Conservation (phyloP, 1,284 basidiomycete species). For the Leccinum laetum region DNA sequence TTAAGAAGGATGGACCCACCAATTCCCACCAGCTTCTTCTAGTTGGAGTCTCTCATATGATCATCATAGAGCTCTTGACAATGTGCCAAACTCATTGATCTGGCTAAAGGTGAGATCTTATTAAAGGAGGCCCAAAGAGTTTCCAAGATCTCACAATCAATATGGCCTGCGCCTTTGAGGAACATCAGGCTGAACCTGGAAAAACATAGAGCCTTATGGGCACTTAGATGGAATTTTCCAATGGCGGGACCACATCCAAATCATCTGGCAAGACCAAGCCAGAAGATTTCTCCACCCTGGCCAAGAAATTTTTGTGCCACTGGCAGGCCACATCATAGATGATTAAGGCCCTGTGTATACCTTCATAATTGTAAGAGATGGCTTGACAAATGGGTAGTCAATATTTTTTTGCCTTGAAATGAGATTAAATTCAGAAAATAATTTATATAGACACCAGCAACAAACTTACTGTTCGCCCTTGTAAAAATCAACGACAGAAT, state of each 20-base stretch:
- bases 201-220: conserved; percentile 13
- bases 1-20: neutral
- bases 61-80: conserved; percentile 16
- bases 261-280: conserved; percentile 3
- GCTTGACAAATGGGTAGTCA: conserved; percentile 16
- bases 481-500: too few relatives aligned
- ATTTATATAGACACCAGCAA: neutral
- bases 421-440: neutral
- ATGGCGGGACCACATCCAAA: conserved; percentile 11
- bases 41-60: conserved; percentile 19
- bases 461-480: conserved; percentile 4
- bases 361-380: conserved; percentile 5
- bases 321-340: conserved; percentile 20
- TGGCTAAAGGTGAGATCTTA: conserved; percentile 12
- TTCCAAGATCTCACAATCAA: conserved; percentile 19
- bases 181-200: conserved; percentile 13
- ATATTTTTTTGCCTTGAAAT: conserved; percentile 18
- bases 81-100: conserved; percentile 16
- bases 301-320: conserved; percentile 11
- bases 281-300: neutral
- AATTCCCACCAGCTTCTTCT: conserved; percentile 14
- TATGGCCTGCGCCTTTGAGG: conserved; percentile 8
- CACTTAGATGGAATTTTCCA: conserved; percentile 14
- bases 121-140: conserved; percentile 18
- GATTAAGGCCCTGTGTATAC: conserved; percentile 3